Evolutionary conservation across 345 rosid genomes (phyloP).

Genomic region (Hypericum perforatum): DNA sequence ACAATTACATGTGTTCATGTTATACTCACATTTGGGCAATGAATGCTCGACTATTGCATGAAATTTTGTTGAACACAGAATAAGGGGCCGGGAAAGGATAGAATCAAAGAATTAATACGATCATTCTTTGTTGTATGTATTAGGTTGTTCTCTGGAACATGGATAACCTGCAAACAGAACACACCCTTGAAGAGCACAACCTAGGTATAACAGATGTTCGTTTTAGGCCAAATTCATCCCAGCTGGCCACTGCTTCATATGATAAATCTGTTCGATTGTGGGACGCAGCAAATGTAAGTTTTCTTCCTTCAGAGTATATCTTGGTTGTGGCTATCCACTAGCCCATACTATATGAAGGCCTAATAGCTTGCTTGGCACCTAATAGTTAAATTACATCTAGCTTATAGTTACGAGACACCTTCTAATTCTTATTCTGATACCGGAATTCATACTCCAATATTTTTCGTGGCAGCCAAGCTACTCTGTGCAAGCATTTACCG

Average conservation of each 20-base stretch:
- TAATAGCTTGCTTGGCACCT: too few species aligned
- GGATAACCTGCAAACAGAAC: conserved; percentile 46
- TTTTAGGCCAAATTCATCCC: conserved; percentile 65
- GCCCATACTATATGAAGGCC: too few species aligned
- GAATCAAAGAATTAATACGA: background rate
- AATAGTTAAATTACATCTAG: too few species aligned
- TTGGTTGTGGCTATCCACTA: too few species aligned
- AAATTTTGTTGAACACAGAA: background rate
- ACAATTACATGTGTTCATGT: too few species aligned
- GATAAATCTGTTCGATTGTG: conserved; percentile 63
- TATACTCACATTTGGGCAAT: too few species aligned
- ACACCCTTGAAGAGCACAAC: conserved; percentile 48
- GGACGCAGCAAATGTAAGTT: conserved; percentile 51
- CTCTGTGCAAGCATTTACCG: conserved; percentile 33
- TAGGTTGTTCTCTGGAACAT: conserved; percentile 61
- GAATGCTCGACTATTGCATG: too few species aligned
- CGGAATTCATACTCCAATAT: conserved; percentile 4
- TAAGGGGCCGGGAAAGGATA: background rate
- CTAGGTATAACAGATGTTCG: conserved; percentile 52
- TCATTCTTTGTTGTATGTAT: conserved; percentile 12
- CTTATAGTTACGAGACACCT: background rate
- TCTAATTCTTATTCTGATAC: background rate
- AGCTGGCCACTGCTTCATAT: conserved; percentile 51
- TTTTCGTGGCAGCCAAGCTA: conserved; percentile 40
- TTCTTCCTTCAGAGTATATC: conserved; percentile 6